Percentiles rank a stretch among this genome's conserved stretches.
Conservation (phyloP, 805 yeast genomes). For the Suhomyces prunicola region DNA sequence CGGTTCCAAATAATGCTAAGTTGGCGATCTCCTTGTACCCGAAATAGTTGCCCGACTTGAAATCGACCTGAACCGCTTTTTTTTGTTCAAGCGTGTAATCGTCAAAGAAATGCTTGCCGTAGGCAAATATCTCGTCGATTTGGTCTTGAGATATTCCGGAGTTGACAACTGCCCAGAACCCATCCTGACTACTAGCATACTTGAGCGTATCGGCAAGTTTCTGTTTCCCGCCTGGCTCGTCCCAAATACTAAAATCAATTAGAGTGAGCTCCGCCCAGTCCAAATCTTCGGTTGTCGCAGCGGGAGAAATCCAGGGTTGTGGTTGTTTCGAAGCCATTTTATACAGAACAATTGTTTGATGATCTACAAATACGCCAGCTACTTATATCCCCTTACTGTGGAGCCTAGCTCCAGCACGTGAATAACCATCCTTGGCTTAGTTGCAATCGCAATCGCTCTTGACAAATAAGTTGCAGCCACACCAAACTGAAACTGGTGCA, state of each 20-base stretch:
- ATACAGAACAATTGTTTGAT: too few relatives aligned
- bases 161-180: slow-evolving; percentile 29
- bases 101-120: slow-evolving; percentile 26
- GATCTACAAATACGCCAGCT: not conserved
- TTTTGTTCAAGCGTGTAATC: slow-evolving; percentile 26
- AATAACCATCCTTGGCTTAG: not conserved
- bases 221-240: slow-evolving; percentile 23
- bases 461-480: not conserved
- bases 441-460: not conserved
- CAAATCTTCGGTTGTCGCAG: slow-evolving; percentile 22
- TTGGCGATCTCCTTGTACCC: slow-evolving; percentile 31
- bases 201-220: slow-evolving; percentile 25
- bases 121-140: slow-evolving; percentile 22
- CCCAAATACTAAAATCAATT: slow-evolving; percentile 26
- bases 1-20: slow-evolving; percentile 28
- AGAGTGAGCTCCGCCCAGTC: slow-evolving; percentile 32
- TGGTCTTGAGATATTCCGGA: slow-evolving; percentile 24
- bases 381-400: not conserved
- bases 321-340: slow-evolving; percentile 1
- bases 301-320: slow-evolving; percentile 21
- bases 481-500: not conserved
- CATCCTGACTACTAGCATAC: slow-evolving; percentile 26
- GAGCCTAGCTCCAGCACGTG: not conserved
- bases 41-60: slow-evolving; percentile 28
- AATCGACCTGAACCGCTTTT: slow-evolving; percentile 21